Percentiles rank a stretch among this genome's conserved stretches.
Evolutionary conservation across 257 asterid species (phyloP).

Genomic region (Phtheirospermum japonicum): DNA sequence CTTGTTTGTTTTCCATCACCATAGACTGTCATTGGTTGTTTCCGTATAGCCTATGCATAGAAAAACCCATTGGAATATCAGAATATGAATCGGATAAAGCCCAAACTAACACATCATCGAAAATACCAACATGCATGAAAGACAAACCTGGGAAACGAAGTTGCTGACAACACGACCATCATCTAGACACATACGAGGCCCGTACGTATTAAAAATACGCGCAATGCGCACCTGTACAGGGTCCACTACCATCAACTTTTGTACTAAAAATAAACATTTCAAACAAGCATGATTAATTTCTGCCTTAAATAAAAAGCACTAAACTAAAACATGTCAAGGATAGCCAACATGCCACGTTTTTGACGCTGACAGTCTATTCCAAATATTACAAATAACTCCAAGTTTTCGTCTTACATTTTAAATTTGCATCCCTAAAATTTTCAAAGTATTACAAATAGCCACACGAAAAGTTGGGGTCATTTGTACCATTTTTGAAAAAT

Average conservation of each 20-base stretch:
- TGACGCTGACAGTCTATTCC: no score
- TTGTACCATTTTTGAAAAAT: no score
- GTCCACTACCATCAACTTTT: no score
- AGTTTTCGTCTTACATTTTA: no score
- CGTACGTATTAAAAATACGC: constrained; percentile 84
- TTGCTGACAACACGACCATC: constrained; percentile 97
- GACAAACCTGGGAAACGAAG: constrained; percentile 81
- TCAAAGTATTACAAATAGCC: no score
- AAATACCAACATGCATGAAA: constrained; percentile 27
- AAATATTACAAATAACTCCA: no score
- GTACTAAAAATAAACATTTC: neutral
- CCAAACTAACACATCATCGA: constrained; percentile 39
- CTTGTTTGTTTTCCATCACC: constrained; percentile 90
- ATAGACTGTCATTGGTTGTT: constrained; percentile 77
- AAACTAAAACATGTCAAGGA: neutral
- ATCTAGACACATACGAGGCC: constrained; percentile 91
- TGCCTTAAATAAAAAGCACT: neutral
- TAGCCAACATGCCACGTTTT: no score
- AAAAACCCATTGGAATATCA: constrained; percentile 3
- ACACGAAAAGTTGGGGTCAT: no score
- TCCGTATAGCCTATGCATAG: constrained; percentile 58
- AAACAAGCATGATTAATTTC: neutral
- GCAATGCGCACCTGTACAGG: constrained; percentile 68
- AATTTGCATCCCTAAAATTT: no score
- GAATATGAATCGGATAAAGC: constrained; percentile 5